Conservation (phyloP, 2,329 filamentous ascomycete species). For the Aspergillus neoniger region DNA sequence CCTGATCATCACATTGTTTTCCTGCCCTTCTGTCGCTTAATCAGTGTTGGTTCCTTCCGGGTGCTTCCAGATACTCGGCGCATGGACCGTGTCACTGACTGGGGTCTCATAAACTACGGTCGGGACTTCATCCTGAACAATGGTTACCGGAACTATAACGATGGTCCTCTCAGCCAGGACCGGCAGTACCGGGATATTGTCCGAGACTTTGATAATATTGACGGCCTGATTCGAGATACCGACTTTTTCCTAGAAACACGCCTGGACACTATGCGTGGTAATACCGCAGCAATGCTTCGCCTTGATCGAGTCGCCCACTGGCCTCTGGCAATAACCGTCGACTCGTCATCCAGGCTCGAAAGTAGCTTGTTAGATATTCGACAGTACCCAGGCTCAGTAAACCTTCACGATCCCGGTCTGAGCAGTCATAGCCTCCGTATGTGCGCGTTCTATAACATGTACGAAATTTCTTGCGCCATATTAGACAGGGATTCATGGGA, state of each 20-base stretch:
- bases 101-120: constrained; percentile 3
- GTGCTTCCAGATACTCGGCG: not conserved
- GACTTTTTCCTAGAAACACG: not conserved
- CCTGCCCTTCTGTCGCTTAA: not conserved
- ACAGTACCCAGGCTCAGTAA: not conserved
- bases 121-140: constrained; percentile 4
- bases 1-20: constrained; percentile 8
- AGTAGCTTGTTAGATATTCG: not conserved
- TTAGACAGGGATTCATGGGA: not conserved
- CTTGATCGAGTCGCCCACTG: not conserved
- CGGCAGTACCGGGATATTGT: not conserved
- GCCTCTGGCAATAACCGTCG: not conserved
- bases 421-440: not conserved
- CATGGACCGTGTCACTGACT: not conserved
- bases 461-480: not conserved
- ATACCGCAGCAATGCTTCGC: not conserved
- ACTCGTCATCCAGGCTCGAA: not conserved
- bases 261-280: not conserved
- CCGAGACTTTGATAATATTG: constrained; percentile 3
- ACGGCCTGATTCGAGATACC: constrained; percentile 3
- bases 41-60: not conserved
- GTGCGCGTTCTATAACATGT: not conserved
- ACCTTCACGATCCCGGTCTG: not conserved
- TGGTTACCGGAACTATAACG: not conserved
- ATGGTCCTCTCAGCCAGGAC: not conserved